These are phyloP conservation scores for Ramaria sp. DNA, from an alignment of 768 basidiomycete species.

Conservation along the genomic window DNA sequence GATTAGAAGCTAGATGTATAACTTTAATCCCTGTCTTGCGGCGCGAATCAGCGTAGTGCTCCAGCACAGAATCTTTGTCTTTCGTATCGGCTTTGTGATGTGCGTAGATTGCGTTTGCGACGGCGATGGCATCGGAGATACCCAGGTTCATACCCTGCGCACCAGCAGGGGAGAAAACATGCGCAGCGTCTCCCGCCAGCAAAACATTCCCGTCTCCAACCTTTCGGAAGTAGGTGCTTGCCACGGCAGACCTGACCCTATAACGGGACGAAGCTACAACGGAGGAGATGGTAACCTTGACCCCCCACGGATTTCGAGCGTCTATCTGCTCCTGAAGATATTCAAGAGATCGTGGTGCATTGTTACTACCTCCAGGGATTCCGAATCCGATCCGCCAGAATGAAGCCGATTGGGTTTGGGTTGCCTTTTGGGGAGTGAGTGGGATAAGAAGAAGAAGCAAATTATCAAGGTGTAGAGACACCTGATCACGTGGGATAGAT, in stretches of 20 bases:
- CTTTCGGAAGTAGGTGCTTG: background rate
- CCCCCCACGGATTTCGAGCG: background rate
- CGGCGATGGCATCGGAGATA: constrained; percentile 39
- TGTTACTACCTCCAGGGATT: background rate
- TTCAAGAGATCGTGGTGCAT: background rate
- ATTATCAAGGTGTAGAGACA: background rate
- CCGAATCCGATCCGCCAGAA: background rate
- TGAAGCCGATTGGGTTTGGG: background rate
- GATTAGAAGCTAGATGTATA: constrained; percentile 29
- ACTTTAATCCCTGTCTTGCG: constrained; percentile 29
- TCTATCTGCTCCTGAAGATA: constrained; percentile 6
- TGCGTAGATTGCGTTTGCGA: constrained; percentile 30
- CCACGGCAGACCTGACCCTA: background rate
- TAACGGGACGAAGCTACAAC: background rate
- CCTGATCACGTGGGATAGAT: background rate
- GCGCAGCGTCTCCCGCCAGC: constrained; percentile 38
- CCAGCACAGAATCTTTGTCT: constrained; percentile 24
- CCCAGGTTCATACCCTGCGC: constrained; percentile 54
- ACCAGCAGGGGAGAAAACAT: constrained; percentile 41
- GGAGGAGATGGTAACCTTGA: background rate
- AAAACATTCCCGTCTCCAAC: constrained; percentile 2
- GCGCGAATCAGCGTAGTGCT: constrained; percentile 24
- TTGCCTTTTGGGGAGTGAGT: too few species aligned
- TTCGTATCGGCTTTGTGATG: constrained; percentile 17
- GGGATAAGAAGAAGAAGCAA: background rate